These are phyloP conservation scores for Linum lewisii DNA, from an alignment of 345 rosid genomes.

Conservation along the genomic window DNA sequence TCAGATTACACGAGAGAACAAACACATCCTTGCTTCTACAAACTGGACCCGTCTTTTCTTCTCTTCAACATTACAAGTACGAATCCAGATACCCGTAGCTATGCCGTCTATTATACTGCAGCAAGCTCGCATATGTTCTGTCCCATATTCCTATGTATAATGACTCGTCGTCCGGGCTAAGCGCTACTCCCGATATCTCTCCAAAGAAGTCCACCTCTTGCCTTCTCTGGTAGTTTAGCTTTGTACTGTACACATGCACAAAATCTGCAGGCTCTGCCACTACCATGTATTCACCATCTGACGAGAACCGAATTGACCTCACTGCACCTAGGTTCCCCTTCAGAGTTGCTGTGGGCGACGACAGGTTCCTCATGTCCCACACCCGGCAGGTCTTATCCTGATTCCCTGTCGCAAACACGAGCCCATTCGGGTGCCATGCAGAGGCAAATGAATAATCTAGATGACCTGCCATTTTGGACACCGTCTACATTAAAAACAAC, in stretches of 20 bases:
- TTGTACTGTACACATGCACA: constrained; percentile 45
- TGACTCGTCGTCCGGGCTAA: constrained; percentile 54
- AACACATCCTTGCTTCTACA: no score
- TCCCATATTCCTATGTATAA: constrained; percentile 55
- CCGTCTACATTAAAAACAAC: constrained; percentile 26
- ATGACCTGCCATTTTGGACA: constrained; percentile 36
- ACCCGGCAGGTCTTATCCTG: constrained; percentile 62
- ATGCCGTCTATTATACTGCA: constrained; percentile 36
- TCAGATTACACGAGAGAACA: no score
- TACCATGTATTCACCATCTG: constrained; percentile 47
- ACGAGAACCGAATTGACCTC: constrained; percentile 42
- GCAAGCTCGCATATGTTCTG: constrained; percentile 49
- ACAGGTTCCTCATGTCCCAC: constrained; percentile 51
- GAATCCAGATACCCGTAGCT: constrained; percentile 43
- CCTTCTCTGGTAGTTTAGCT: constrained; percentile 22
- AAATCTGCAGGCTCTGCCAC: constrained; percentile 62
- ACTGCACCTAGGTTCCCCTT: constrained; percentile 60
- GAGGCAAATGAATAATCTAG: constrained; percentile 56
- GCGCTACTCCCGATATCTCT: constrained; percentile 53
- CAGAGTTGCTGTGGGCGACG: constrained; percentile 27
- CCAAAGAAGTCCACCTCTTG: constrained; percentile 68
- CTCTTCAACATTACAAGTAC: constrained; percentile 8
- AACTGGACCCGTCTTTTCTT: no score
- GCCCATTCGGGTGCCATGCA: constrained; percentile 60
- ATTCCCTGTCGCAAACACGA: constrained; percentile 47